A percentile compares a stretch with the other conserved stretches of the same genome.
Evolutionary conservation across 495 filamentous ascomycete species (phyloP).

Genomic region (Talaromyces thailandensis): DNA sequence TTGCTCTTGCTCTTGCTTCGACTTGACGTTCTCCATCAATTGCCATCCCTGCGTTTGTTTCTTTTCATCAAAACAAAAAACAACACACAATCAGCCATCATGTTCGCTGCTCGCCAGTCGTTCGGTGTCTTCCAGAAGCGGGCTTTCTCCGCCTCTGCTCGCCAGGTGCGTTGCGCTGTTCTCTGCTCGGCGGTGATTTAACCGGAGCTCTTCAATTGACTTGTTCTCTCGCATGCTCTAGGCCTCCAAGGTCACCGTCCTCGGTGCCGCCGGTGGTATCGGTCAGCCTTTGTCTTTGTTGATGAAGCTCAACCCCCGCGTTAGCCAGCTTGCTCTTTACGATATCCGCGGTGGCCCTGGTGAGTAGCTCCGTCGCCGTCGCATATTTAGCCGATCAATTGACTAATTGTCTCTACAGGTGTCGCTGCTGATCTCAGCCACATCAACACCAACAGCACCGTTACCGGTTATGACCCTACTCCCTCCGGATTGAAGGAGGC

Average conservation of each 20-base stretch:
- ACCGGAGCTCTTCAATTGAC: constrained; percentile 11
- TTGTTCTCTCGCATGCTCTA: constrained; percentile 33
- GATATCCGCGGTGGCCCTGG: constrained; percentile 93
- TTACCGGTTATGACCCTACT: constrained; percentile 79
- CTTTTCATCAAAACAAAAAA: constrained; percentile 6
- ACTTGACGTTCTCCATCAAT: constrained; percentile 4
- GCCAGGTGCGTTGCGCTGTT: constrained; percentile 55
- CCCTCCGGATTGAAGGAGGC: constrained; percentile 63
- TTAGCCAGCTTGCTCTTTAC: constrained; percentile 89
- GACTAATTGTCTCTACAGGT: constrained; percentile 42
- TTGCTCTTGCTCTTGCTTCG: constrained; percentile 1
- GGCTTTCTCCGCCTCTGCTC: constrained; percentile 87
- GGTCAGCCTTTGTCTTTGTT: constrained; percentile 96
- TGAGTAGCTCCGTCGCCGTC: constrained; percentile 24
- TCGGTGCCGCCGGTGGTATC: constrained; percentile 95
- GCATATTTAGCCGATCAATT: background rate
- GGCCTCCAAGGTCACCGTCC: constrained; percentile 93
- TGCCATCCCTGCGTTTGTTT: constrained; percentile 7
- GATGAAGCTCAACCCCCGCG: constrained; percentile 93
- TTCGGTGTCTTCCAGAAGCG: constrained; percentile 71
- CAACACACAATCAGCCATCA: constrained; percentile 30
- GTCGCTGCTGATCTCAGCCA: constrained; percentile 96
- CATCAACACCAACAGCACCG: constrained; percentile 97
- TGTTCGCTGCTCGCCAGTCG: constrained; percentile 70
- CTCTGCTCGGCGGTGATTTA: background rate